phyloP scores from a whole-genome alignment of 2,329 filamentous ascomycete genomes.

The Metarhizium sp. region DNA sequence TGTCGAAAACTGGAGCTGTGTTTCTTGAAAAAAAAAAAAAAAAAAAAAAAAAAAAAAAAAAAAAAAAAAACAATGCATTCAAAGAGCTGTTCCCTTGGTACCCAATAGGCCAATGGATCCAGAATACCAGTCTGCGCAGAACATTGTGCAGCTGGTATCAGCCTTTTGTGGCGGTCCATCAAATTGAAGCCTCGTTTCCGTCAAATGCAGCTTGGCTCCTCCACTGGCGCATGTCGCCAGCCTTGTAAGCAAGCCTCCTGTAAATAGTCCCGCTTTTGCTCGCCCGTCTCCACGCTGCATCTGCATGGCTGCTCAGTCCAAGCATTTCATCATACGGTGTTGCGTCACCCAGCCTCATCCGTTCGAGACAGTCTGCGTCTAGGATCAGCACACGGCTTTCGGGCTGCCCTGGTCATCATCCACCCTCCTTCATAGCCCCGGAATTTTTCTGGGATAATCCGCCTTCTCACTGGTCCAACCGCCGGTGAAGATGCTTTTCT shows the following conservation, averaged over 20 bases:
- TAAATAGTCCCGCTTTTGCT: neutral
- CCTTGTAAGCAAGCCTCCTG: too few species aligned
- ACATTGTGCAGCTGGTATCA: neutral
- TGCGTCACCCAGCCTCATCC: neutral
- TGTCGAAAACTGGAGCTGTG: too few species aligned
- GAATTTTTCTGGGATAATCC: neutral
- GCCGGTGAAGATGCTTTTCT: neutral
- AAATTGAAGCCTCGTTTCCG: neutral
- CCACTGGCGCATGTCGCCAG: neutral
- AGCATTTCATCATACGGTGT: neutral
- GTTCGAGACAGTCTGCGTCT: neutral
- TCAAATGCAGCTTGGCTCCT: neutral
- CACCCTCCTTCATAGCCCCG: neutral
- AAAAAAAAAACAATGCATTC: too few species aligned
- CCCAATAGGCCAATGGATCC: too few species aligned
- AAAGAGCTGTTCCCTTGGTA: too few species aligned
- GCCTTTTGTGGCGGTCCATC: neutral
- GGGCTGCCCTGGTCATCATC: too few species aligned
- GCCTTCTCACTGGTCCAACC: neutral
- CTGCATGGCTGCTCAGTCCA: neutral
- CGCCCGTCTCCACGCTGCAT: neutral
- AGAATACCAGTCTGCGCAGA: too few species aligned
- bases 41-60: too few species aligned
- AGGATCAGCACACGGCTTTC: neutral
- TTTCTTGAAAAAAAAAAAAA: too few species aligned